phyloP scores from a whole-genome alignment of 371 early-diverging fungal genomes.

The Mortierella sp. region DNA sequence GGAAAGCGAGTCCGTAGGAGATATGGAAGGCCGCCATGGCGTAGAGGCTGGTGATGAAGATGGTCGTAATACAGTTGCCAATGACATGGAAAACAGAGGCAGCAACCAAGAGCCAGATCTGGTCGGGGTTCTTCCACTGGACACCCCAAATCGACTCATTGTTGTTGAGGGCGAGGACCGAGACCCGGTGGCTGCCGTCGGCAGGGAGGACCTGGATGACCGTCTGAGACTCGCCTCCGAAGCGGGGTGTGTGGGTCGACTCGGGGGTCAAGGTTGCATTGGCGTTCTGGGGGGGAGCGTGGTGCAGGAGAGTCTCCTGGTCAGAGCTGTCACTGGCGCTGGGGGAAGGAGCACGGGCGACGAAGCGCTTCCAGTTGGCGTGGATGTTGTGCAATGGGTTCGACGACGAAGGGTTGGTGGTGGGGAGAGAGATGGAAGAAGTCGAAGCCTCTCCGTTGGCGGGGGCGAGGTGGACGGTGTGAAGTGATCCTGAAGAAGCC shows the following conservation, averaged over 20 bases:
- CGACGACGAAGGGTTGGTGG: not conserved
- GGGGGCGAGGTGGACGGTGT: conserved; percentile 5
- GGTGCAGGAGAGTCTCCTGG: conserved; percentile 2
- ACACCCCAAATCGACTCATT: conserved; percentile 42
- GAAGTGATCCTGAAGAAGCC: conserved; percentile 19
- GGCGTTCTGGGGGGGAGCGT: not conserved
- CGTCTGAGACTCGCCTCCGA: conserved; percentile 23
- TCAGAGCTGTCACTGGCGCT: conserved; percentile 1
- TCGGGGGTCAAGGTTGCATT: conserved; percentile 18
- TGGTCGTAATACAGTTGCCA: conserved; percentile 53
- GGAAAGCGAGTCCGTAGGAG: conserved; percentile 48
- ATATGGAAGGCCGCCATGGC: conserved; percentile 52
- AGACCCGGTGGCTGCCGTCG: not conserved
- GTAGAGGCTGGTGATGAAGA: conserved; percentile 24
- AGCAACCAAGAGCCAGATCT: conserved; percentile 42
- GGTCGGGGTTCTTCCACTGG: conserved; percentile 47
- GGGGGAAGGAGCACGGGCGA: conserved; percentile 31
- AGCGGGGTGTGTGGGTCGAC: conserved; percentile 3
- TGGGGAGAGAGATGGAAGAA: not conserved
- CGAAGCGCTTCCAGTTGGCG: conserved; percentile 32
- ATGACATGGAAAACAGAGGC: conserved; percentile 37
- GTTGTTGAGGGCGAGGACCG: conserved; percentile 33
- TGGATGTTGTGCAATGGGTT: conserved; percentile 29
- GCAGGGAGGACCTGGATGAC: conserved; percentile 15
- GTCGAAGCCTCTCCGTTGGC: conserved; percentile 4